Evolutionary conservation across 345 rosid species (phyloP).

Genomic region (Cardamine chenopodiifolia): DNA sequence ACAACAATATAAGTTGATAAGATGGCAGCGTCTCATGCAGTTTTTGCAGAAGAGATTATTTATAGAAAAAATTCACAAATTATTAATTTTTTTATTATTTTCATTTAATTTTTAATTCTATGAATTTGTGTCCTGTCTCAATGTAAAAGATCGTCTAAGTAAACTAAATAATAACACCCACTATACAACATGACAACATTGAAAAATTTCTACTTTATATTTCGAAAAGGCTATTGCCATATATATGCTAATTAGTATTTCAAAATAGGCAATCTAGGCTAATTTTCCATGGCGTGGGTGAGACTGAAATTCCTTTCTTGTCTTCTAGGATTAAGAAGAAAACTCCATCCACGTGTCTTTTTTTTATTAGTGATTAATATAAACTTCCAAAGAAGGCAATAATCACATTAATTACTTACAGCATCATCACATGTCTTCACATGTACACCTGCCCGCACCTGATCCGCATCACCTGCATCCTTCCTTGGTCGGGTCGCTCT

Average conservation of each 20-base stretch:
- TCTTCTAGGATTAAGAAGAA: background rate
- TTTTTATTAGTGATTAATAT: background rate
- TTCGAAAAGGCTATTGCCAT: background rate
- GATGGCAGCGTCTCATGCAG: no score
- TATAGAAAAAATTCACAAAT: no score
- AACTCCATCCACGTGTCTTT: background rate
- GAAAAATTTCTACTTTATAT: no score
- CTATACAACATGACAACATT: no score
- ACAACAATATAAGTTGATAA: no score
- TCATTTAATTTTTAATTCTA: no score
- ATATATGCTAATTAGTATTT: background rate
- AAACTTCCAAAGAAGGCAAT: slow-evolving; percentile 1
- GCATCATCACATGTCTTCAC: slow-evolving; percentile 39
- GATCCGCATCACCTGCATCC: slow-evolving; percentile 25
- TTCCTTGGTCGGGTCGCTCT: slow-evolving; percentile 14
- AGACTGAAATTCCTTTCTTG: slow-evolving; percentile 14
- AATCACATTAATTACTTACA: slow-evolving; percentile 20
- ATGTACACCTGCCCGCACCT: slow-evolving; percentile 39
- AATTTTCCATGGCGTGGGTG: background rate
- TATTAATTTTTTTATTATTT: no score
- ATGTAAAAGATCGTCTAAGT: no score
- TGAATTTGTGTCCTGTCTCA: no score
- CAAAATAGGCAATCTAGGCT: background rate
- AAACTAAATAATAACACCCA: no score
- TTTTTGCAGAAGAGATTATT: no score